Conservation (phyloP, 495 filamentous ascomycete genomes). For the Penicillium antarcticum region DNA sequence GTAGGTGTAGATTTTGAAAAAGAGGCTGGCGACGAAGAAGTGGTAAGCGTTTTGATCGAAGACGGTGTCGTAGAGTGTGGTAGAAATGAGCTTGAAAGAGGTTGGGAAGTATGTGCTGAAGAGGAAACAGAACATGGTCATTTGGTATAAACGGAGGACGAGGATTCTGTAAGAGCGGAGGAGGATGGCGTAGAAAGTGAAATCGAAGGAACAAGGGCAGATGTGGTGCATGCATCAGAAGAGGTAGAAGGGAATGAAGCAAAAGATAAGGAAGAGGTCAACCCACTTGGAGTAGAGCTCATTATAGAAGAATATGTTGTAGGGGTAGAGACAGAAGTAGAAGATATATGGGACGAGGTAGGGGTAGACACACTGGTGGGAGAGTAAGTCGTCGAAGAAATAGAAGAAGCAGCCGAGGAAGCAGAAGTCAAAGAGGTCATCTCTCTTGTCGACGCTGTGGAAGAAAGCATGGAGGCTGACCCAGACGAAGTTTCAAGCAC, state of each 20-base stretch:
- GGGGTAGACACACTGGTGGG: slow-evolving; percentile 24
- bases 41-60: background rate
- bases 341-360: slow-evolving; percentile 20
- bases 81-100: background rate
- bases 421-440: slow-evolving; percentile 14
- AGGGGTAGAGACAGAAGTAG: slow-evolving; percentile 18
- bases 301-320: slow-evolving; percentile 21
- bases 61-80: background rate
- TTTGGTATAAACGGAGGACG: background rate
- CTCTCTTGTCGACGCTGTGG: slow-evolving; percentile 12
- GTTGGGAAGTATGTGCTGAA: background rate
- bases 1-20: slow-evolving; percentile 5
- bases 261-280: slow-evolving; percentile 11
- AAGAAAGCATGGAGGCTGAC: slow-evolving; percentile 8
- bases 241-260: slow-evolving; percentile 10
- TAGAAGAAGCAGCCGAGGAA: slow-evolving; percentile 18
- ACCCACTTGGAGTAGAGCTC: slow-evolving; percentile 11
- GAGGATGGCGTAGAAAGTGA: background rate
- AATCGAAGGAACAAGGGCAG: background rate
- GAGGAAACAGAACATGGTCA: no score
- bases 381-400: slow-evolving; percentile 23
- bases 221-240: background rate
- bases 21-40: background rate
- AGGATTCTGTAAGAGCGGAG: background rate
- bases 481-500: slow-evolving; percentile 20